Evolutionary conservation across 352 stramenopile genomes (phyloP).

Genomic region (Pythium graminicola): DNA sequence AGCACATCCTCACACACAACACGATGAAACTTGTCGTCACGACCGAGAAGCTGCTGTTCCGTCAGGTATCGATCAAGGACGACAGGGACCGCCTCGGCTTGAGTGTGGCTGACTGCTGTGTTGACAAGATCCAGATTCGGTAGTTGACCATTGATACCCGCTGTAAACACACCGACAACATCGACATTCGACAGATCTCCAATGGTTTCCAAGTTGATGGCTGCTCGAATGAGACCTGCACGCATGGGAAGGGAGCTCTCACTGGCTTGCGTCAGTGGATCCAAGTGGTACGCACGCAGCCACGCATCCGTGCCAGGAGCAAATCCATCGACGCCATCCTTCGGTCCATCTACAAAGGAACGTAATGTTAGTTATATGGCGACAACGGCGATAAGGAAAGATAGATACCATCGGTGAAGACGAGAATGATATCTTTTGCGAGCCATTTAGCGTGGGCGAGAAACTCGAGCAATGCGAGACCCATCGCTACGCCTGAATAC

Average conservation of each 20-base stretch:
- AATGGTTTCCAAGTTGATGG: conserved; percentile 64
- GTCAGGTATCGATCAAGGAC: conserved; percentile 42
- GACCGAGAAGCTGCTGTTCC: conserved; percentile 13
- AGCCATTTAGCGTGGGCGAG: conserved; percentile 64
- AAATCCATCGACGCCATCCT: conserved; percentile 56
- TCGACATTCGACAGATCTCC: conserved; percentile 21
- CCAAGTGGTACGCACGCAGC: conserved; percentile 62
- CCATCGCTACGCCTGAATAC: conserved; percentile 51
- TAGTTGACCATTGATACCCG: conserved; percentile 77
- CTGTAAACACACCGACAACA: conserved; percentile 49
- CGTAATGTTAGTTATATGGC: background rate
- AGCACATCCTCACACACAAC: conserved; percentile 2
- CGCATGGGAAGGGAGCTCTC: conserved; percentile 46
- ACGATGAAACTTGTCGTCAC: background rate
- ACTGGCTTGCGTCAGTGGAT: conserved; percentile 27
- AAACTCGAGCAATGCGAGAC: conserved; percentile 53
- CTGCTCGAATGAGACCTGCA: conserved; percentile 69
- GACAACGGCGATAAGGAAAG: background rate
- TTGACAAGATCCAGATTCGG: conserved; percentile 87
- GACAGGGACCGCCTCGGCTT: conserved; percentile 37
- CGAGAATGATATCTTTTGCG: conserved; percentile 75
- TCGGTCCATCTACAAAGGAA: conserved; percentile 38
- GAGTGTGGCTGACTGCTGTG: conserved; percentile 47
- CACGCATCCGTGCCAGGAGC: conserved; percentile 61
- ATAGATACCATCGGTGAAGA: conserved; percentile 60